Conservation (phyloP, 192 early-diverging fungal species). For the Jimgerdemannia lactiflua region DNA sequence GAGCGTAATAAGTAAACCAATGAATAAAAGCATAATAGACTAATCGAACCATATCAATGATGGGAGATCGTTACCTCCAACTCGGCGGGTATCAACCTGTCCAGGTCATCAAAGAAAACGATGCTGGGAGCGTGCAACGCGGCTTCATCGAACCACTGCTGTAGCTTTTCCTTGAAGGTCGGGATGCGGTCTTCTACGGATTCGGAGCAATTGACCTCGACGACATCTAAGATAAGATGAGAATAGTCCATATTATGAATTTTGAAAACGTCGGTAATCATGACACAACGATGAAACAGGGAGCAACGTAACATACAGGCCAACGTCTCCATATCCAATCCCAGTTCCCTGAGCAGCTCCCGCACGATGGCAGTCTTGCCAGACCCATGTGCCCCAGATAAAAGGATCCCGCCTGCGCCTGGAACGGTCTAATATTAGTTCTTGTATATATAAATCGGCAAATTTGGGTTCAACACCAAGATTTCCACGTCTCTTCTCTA, state of each 20-base stretch:
- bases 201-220: conserved; percentile 54
- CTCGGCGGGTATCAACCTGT: conserved; percentile 68
- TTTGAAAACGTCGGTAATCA: background rate
- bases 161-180: conserved; percentile 55
- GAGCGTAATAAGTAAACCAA: no score
- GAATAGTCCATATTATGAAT: background rate
- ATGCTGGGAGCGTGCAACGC: conserved; percentile 70
- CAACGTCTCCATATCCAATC: conserved; percentile 36
- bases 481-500: background rate
- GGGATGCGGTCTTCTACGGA: conserved; percentile 55
- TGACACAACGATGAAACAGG: no score
- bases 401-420: conserved; percentile 54
- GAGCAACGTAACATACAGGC: conserved; percentile 30
- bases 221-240: conserved; percentile 37
- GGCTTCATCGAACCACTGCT: conserved; percentile 60
- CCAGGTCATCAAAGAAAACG: conserved; percentile 74
- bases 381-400: conserved; percentile 70
- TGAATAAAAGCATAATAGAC: background rate
- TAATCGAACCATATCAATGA: background rate
- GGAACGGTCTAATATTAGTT: background rate
- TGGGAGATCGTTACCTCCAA: conserved; percentile 52
- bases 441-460: no score
- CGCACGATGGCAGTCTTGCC: conserved; percentile 70
- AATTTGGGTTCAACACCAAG: no score
- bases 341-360: conserved; percentile 41